These are phyloP conservation scores for Emydomyces testavorans DNA, from an alignment of 2,329 filamentous ascomycete species.

Conservation along the genomic window DNA sequence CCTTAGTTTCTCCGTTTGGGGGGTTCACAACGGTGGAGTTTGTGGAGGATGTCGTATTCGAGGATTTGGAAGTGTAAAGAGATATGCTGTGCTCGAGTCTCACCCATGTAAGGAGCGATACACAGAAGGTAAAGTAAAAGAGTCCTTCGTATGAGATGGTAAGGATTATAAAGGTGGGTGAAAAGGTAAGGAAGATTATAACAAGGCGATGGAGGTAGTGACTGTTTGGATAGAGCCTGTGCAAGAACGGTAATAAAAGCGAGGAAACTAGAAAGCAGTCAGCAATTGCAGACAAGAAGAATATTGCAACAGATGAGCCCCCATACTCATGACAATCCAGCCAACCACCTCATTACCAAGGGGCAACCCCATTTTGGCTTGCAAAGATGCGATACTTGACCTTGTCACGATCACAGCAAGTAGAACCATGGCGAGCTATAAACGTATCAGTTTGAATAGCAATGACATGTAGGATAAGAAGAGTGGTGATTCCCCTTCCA, in stretches of 20 bases:
- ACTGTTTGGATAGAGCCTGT: conserved; percentile 65
- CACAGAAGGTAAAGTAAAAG: conserved; percentile 84
- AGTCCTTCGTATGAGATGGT: conserved; percentile 95
- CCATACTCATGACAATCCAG: conserved; percentile 62
- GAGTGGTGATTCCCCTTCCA: not conserved
- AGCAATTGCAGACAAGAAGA: not conserved
- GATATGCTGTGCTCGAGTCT: conserved; percentile 75
- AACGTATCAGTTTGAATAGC: conserved; percentile 8
- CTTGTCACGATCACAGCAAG: conserved; percentile 77
- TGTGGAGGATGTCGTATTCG: conserved; percentile 13
- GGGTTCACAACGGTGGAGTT: conserved; percentile 5
- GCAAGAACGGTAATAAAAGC: conserved; percentile 66
- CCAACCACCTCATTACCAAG: conserved; percentile 78
- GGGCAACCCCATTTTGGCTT: conserved; percentile 74
- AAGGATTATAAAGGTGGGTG: conserved; percentile 86
- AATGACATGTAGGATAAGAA: not conserved
- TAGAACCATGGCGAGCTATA: conserved; percentile 60
- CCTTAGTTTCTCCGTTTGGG: not conserved
- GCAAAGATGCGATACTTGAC: conserved; percentile 72
- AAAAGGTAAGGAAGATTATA: conserved; percentile 83
- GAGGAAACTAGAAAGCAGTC: conserved; percentile 48
- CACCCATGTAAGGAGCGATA: conserved; percentile 77
- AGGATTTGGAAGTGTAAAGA: conserved; percentile 26
- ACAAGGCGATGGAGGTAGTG: conserved; percentile 85
- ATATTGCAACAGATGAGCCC: not conserved